Conservation (phyloP, 2,329 filamentous ascomycete genomes). For the Claviceps purpurea region DNA sequence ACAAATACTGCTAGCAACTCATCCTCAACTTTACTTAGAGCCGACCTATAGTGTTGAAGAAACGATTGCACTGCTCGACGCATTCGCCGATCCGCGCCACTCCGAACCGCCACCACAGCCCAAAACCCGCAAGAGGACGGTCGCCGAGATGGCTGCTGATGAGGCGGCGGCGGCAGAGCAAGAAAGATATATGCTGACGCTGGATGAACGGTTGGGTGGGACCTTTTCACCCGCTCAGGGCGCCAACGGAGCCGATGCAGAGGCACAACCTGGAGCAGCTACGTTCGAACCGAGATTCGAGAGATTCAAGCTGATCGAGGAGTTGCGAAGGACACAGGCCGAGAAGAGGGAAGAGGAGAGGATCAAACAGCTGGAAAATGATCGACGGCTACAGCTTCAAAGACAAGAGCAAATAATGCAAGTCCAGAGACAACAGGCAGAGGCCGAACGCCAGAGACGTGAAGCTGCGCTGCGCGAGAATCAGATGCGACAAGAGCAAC, state of each 20-base stretch:
- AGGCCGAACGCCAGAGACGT: conserved; percentile 28
- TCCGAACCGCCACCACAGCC: conserved; percentile 63
- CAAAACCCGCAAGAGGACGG: conserved; percentile 83
- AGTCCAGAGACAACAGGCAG: conserved; percentile 30
- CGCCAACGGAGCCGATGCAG: conserved; percentile 49
- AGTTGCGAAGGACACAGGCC: conserved; percentile 64
- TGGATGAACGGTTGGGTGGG: conserved; percentile 68
- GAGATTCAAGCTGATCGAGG: conserved; percentile 79
- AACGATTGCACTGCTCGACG: conserved; percentile 57
- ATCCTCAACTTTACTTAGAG: conserved; percentile 63
- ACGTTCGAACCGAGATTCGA: conserved; percentile 79
- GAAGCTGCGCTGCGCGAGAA: conserved; percentile 23
- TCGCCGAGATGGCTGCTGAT: conserved; percentile 88
- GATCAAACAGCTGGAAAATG: conserved; percentile 47
- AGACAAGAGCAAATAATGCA: conserved; percentile 29
- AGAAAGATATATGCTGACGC: conserved; percentile 83
- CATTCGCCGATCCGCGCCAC: conserved; percentile 65
- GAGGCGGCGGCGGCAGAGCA: conserved; percentile 81
- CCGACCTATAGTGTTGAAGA: conserved; percentile 58
- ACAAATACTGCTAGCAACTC: conserved; percentile 59
- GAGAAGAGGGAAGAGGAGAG: conserved; percentile 70
- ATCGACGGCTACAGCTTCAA: conserved; percentile 36
- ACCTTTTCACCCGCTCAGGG: conserved; percentile 43
- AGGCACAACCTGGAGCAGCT: conserved; percentile 57
- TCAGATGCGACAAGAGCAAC: conserved; percentile 23